phyloP scores from a whole-genome alignment of 2,329 filamentous ascomycete genomes.

The Thermoascus crustaceus region DNA sequence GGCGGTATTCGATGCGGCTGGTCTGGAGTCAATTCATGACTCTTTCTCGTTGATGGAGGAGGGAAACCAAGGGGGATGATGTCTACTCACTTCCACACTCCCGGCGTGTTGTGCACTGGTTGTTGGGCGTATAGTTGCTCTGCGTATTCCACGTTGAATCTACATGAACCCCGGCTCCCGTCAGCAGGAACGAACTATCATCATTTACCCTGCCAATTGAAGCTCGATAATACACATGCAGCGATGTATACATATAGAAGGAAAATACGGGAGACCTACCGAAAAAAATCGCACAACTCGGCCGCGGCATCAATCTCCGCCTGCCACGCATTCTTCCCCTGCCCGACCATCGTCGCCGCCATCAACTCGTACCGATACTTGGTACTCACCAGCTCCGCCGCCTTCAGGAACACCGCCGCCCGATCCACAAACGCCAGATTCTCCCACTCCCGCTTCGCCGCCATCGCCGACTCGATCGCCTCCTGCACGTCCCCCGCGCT shows the following conservation, averaged over 20 bases:
- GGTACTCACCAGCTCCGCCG: conserved; percentile 73
- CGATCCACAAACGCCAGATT: conserved; percentile 77
- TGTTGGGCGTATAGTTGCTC: conserved; percentile 83
- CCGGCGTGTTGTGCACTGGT: conserved; percentile 70
- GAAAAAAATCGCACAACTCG: conserved; percentile 81
- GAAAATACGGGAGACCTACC: too few species aligned
- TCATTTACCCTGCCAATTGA: too few species aligned
- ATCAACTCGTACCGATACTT: conserved; percentile 95
- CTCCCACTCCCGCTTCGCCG: conserved; percentile 77
- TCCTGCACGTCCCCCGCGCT: conserved; percentile 62
- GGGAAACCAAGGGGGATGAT: too few species aligned
- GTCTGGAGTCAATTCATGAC: too few species aligned
- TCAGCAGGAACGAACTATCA: too few species aligned
- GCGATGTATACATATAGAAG: too few species aligned
- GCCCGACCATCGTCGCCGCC: conserved; percentile 87
- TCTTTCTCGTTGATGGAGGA: too few species aligned
- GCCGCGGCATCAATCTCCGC: conserved; percentile 91
- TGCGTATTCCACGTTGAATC: conserved; percentile 86
- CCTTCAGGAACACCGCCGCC: conserved; percentile 86
- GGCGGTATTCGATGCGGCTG: conserved; percentile 71
- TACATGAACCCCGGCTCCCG: conserved; percentile 12
- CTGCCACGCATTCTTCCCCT: conserved; percentile 96
- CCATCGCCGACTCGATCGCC: conserved; percentile 73
- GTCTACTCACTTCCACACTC: conserved; percentile 68
- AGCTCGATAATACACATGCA: too few species aligned